These are phyloP conservation scores for Tricholoma matsutake DNA, from an alignment of 768 basidiomycete species.

Conservation along the genomic window DNA sequence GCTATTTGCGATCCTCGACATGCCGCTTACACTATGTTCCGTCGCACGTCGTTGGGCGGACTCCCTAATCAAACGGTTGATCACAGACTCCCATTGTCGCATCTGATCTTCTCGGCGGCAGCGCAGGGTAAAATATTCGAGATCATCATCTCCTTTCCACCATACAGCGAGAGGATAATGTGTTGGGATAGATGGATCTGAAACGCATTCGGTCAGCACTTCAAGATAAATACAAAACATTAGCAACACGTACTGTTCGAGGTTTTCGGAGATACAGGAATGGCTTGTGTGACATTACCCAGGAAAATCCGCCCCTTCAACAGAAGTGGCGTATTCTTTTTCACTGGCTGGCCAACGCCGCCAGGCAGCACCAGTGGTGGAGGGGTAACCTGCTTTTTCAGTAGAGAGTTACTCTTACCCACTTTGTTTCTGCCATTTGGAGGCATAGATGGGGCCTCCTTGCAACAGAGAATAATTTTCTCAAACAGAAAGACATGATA, in stretches of 20 bases:
- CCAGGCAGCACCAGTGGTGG: slow-evolving; percentile 47
- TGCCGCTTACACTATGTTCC: slow-evolving; percentile 44
- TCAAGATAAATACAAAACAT: slow-evolving; percentile 8
- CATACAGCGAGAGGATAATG: slow-evolving; percentile 84
- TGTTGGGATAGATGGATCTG: slow-evolving; percentile 49
- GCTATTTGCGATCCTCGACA: slow-evolving; percentile 54
- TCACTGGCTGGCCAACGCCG: slow-evolving; percentile 55
- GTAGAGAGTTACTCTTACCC: slow-evolving; percentile 81
- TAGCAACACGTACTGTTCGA: slow-evolving; percentile 51
- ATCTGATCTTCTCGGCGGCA: slow-evolving; percentile 92
- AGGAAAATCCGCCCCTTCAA: slow-evolving; percentile 97
- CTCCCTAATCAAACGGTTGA: slow-evolving; percentile 84
- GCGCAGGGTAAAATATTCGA: slow-evolving; percentile 92
- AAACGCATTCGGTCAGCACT: slow-evolving; percentile 8
- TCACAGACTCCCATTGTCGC: slow-evolving; percentile 86
- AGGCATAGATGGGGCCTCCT: slow-evolving; percentile 69
- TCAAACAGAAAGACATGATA: slow-evolving; percentile 99
- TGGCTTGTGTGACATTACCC: slow-evolving; percentile 88
- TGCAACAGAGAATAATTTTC: slow-evolving; percentile 98
- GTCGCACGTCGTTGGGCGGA: slow-evolving; percentile 66
- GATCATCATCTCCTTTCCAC: slow-evolving; percentile 92
- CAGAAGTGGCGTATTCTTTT: slow-evolving; percentile 77
- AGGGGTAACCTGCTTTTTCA: slow-evolving; percentile 74
- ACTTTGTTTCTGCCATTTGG: slow-evolving; percentile 63
- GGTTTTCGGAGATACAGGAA: slow-evolving; percentile 54